Evolutionary conservation across 352 stramenopile genomes (phyloP).

Genomic region (Phytophthora sp.): DNA sequence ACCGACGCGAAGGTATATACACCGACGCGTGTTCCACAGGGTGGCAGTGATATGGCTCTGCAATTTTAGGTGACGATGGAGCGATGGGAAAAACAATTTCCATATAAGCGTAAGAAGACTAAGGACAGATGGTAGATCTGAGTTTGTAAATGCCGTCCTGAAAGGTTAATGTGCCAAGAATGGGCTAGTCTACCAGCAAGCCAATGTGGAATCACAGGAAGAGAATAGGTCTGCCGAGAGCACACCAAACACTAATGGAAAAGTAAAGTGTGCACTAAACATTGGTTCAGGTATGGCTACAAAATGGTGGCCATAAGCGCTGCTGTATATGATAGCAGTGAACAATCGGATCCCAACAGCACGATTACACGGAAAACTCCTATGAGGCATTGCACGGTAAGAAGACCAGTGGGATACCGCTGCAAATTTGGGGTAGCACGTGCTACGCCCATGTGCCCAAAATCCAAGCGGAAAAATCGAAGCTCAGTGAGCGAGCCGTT

Average conservation of each 20-base stretch:
- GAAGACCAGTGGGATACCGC: too few species aligned
- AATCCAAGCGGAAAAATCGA: not conserved
- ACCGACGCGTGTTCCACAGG: too few species aligned
- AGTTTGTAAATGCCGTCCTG: too few species aligned
- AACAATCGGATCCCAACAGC: slow-evolving; percentile 7
- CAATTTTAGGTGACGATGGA: too few species aligned
- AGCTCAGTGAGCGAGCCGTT: not conserved
- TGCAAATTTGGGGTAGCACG: too few species aligned
- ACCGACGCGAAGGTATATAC: too few species aligned
- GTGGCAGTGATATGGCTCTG: too few species aligned
- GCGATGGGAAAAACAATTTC: too few species aligned
- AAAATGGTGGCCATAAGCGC: slow-evolving; percentile 11
- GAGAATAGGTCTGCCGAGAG: slow-evolving; percentile 5
- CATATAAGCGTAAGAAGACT: too few species aligned
- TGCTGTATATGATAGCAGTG: slow-evolving; percentile 5
- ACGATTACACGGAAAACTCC: slow-evolving; percentile 10
- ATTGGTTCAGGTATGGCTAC: slow-evolving; percentile 1
- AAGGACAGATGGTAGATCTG: too few species aligned
- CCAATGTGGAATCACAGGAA: slow-evolving; percentile 11
- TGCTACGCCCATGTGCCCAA: too few species aligned
- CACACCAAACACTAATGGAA: slow-evolving; percentile 15
- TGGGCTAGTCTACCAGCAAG: slow-evolving; percentile 1
- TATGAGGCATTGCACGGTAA: too few species aligned
- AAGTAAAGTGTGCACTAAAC: slow-evolving; percentile 3
- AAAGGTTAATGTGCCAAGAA: not conserved